Evolutionary conservation across 768 basidiomycete genomes (phyloP), one percentile per base, ranked within the genome.

Genomic region (Fibroporia radiculosa): DNA sequence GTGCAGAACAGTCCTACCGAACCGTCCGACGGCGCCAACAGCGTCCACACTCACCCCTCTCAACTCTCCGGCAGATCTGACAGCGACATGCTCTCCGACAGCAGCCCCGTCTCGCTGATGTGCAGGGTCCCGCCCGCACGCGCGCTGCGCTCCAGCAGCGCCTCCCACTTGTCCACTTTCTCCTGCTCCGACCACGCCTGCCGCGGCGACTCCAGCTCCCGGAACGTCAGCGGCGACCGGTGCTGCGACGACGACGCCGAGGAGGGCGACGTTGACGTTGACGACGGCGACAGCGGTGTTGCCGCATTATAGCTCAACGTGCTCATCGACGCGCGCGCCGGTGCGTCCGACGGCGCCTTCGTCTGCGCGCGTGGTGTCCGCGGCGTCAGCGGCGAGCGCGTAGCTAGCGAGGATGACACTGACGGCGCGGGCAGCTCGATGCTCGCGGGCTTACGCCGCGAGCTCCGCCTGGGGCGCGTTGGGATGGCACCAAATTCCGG

Each of bases 71-170:
- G 8, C 19, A 24, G 35, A 3, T 42, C 10, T 33, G 51, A 46
- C 11, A 48, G 23, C 12, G 43, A 23, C 13, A 54, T 41, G 40
- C 38, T 45, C 47, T 74, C 73, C 43, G 73, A 72, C 54, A 73
- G 55, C 42, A 77, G 61, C 16, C 64, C 67, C 6, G 68, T 66
- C 26, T 56, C 53, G 4, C 66, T 73, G 5, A 87, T 56, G 52
- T 78, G 82, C 44, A 88, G 57, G 42, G 86, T 89, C 34, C 86
- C 86, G 1, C 86, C 86, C 1, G 86, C 86, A 40, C 63, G 62
- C 32, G 71, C 81, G 54, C 84, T 86, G 52, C 73, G 69, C 57
- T 75, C 72, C 48, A 87, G 61, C 44, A 88, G 54, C 48, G 80
- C 79, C 44, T 83, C 73, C 84, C 84, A 88, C 54, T 74, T 75